phyloP scores from a whole-genome alignment of 768 basidiomycete genomes.

The Termitomyces sp. region DNA sequence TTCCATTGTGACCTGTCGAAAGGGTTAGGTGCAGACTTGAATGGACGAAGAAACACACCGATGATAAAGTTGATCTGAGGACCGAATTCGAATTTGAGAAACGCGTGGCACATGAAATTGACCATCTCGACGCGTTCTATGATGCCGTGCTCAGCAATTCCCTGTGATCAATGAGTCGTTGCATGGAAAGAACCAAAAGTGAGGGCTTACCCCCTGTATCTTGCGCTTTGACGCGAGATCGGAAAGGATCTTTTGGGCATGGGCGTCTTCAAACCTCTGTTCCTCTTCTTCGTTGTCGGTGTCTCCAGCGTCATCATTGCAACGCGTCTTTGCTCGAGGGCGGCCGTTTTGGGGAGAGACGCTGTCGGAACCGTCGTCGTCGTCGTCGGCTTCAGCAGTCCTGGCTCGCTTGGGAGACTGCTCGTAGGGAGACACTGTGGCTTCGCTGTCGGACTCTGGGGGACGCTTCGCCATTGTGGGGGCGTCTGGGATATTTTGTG shows the following conservation, averaged over 20 bases:
- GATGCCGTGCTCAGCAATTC: constrained; percentile 80
- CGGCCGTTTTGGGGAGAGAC: constrained; percentile 10
- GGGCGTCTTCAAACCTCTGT: constrained; percentile 56
- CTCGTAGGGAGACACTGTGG: constrained; percentile 26
- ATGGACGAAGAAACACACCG: constrained; percentile 34
- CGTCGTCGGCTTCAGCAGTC: constrained; percentile 21
- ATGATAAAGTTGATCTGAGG: constrained; percentile 98
- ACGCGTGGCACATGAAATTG: constrained; percentile 96
- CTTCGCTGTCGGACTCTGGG: constrained; percentile 36
- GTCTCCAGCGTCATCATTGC: constrained; percentile 25
- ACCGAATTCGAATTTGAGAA: constrained; percentile 78
- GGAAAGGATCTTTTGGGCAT: constrained; percentile 50
- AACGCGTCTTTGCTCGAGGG: constrained; percentile 25
- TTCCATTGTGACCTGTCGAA: constrained; percentile 80
- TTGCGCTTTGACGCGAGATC: constrained; percentile 43
- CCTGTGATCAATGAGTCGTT: constrained; percentile 33
- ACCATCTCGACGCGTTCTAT: constrained; percentile 82
- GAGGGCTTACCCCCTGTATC: constrained; percentile 38
- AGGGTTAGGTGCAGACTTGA: background rate
- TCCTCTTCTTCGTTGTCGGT: constrained; percentile 49
- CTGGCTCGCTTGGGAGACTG: constrained; percentile 26
- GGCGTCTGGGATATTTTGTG: constrained; percentile 5
- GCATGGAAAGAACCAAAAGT: constrained; percentile 4
- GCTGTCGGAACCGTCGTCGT: constrained; percentile 11
- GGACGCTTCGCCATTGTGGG: constrained; percentile 51